Evolutionary conservation across 768 basidiomycete genomes (phyloP).

Genomic region (Leccinum olivaceopallidum): DNA sequence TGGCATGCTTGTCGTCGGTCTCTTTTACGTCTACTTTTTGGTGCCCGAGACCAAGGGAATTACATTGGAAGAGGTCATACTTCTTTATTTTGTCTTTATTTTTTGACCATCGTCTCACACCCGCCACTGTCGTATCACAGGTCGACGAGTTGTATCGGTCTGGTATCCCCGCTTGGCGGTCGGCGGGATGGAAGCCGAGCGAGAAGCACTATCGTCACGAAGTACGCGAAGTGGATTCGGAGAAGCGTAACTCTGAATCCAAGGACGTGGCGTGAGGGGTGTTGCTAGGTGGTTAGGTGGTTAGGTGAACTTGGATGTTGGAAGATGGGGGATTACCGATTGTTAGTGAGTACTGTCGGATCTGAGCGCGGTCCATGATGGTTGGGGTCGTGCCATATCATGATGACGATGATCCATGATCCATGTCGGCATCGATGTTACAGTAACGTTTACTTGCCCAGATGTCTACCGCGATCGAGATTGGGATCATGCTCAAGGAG

Average conservation of each 20-base stretch:
- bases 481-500: background rate
- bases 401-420: background rate
- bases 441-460: background rate
- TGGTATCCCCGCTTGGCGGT: conserved; percentile 68
- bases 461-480: background rate
- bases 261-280: conserved; percentile 13
- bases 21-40: conserved; percentile 70
- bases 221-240: conserved; percentile 5
- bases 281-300: background rate
- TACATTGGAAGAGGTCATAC: conserved; percentile 62
- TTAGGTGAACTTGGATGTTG: background rate
- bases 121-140: conserved; percentile 31
- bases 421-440: too few species aligned
- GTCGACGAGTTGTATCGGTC: conserved; percentile 76
- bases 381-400: background rate
- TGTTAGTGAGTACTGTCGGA: background rate
- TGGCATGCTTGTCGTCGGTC: conserved; percentile 69
- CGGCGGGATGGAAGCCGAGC: conserved; percentile 56
- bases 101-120: background rate
- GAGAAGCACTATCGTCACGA: conserved; percentile 36
- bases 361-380: background rate
- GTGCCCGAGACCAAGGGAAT: conserved; percentile 84
- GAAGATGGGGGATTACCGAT: background rate
- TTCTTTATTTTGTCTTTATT: background rate
- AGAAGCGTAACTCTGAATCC: conserved; percentile 28